Percentiles rank a stretch among this genome's conserved stretches.
Conservation (phyloP, 2,329 filamentous ascomycete species). For the Epichloe aotearoae region DNA sequence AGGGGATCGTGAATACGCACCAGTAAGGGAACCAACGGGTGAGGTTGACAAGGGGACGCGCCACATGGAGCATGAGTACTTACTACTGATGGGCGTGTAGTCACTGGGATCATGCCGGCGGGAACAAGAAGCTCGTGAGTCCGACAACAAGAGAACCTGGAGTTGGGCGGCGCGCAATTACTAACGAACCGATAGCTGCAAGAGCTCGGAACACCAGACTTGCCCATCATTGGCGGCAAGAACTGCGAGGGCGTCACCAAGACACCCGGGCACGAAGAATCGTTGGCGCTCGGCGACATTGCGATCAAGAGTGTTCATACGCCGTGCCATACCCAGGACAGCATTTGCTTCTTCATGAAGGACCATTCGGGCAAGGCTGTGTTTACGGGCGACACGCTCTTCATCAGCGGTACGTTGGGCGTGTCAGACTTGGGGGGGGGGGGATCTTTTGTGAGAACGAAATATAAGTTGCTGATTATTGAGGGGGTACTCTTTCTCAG, state of each 20-base stretch:
- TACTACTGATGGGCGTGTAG: conserved; percentile 30
- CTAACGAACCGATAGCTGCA: conserved; percentile 14
- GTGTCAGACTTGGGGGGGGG: background rate
- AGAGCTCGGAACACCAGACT: conserved; percentile 40
- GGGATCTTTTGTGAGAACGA: background rate
- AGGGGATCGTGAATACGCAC: conserved; percentile 88
- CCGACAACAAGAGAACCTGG: no score
- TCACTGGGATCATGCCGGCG: conserved; percentile 89
- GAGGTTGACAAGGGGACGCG: background rate
- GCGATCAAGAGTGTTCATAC: conserved; percentile 81
- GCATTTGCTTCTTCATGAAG: conserved; percentile 88
- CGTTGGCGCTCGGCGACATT: conserved; percentile 75
- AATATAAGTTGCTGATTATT: no score
- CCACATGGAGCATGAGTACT: background rate
- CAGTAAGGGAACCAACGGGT: conserved; percentile 53
- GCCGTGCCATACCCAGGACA: conserved; percentile 96
- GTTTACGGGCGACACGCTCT: conserved; percentile 93
- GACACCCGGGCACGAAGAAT: conserved; percentile 62
- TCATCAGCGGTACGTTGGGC: conserved; percentile 59
- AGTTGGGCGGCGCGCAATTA: no score
- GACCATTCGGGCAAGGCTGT: conserved; percentile 65
- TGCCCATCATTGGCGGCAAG: conserved; percentile 77
- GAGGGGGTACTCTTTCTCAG: conserved; percentile 25
- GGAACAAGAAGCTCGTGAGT: conserved; percentile 60
- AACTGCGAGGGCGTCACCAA: conserved; percentile 69